Base-by-base conservation (phyloP, 306 rosid species). In the Inga oerstediana region DNA sequence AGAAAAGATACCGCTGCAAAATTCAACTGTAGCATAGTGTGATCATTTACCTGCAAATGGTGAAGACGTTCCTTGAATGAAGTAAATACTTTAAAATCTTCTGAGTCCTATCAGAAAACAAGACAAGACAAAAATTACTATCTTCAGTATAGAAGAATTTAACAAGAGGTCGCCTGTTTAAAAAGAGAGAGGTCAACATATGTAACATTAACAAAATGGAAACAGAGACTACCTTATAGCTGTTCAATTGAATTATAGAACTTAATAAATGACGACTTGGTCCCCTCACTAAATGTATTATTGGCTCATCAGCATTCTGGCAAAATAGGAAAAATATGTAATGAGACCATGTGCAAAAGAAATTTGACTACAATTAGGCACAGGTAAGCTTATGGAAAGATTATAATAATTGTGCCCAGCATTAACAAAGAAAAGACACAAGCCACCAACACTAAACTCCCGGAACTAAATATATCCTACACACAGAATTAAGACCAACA, bases 11-110 rank as follows among this genome's bases (percentile, higher is more conserved):
- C 35, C 7, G 17, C 15, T 46, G 51, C 76, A 72, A 46, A 72
- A 64, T 76, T 9, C 61, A 88, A 73, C 72, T 20, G 41, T 22
- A 75, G 64, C 67, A 78, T 22, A 84, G 44, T 81, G 32, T 34
- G 44, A 65, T 72, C 80, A 85, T 80, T 86, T 86, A 87, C 99
- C 93, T 89, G 91, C 76, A 94, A 89, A 86, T 90, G 87, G 80
- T 83, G 85, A 80, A 96, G 98, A 27, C 99, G 93, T 51, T 92
- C 97, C 88, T 89, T 94, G 86, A 94, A 92, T 34, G 98, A 94
- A 82, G 97, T 85, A 82, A 94, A 94, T 39, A 77, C 78, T 74
- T 89, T 89, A 68, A 91, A 77, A 84, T 88, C 91, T 61, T 85
- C 91, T 81, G 83, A 89, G 82, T 88, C 97, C 99, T 96, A 81